Conservation (phyloP, 257 asterid genomes). For the Solanum chmielewskii region DNA sequence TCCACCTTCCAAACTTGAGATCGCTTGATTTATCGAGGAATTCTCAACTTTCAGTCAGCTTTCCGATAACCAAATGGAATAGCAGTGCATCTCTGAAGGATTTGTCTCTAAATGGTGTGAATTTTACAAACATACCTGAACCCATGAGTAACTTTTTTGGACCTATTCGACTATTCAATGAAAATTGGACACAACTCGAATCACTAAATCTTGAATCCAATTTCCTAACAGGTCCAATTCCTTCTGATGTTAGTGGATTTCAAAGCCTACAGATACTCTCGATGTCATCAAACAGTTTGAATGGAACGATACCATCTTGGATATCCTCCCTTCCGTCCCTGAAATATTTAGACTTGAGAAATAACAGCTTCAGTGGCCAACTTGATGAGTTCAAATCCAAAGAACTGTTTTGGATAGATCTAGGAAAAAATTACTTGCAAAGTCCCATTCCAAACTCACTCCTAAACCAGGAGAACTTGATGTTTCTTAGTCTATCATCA, state of each 20-base stretch:
- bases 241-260: background rate
- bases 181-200: background rate
- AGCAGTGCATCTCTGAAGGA: background rate
- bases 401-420: no score
- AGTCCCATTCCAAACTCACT: background rate
- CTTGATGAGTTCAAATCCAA: no score
- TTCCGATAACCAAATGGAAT: constrained; percentile 8
- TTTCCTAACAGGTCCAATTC: background rate
- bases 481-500: background rate
- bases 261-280: background rate
- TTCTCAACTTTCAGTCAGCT: background rate
- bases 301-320: background rate
- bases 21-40: background rate
- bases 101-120: background rate
- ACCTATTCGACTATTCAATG: background rate
- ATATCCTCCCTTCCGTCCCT: no score
- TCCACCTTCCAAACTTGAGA: constrained; percentile 5
- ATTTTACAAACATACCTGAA: constrained; percentile 1
- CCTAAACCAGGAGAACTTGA: background rate
- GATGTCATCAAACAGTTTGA: background rate
- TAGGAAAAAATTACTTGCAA: no score
- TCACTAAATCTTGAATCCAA: background rate
- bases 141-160: background rate
- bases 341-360: no score
- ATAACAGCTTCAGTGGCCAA: no score